phyloP scores from a whole-genome alignment of 257 asterid species.

The Haberlea rhodopensis region DNA sequence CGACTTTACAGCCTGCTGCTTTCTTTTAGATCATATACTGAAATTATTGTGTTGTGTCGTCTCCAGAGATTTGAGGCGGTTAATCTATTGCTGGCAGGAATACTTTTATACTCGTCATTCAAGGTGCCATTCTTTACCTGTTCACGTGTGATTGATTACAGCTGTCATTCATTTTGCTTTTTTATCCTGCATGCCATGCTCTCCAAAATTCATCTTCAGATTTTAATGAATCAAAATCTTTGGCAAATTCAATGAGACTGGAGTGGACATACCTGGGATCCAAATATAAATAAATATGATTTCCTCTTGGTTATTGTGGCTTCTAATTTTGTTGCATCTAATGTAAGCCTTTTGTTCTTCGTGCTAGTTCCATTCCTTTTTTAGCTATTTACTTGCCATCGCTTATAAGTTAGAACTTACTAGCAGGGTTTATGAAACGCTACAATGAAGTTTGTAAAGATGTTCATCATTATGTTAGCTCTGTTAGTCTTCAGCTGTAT shows the following conservation, averaged over 20 bases:
- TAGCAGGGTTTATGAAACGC: constrained; percentile 8
- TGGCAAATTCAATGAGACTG: not conserved
- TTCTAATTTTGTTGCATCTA: constrained; percentile 6
- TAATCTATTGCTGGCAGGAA: constrained; percentile 67
- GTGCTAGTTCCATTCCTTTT: not conserved
- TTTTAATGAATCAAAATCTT: not conserved
- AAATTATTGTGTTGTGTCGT: constrained; percentile 23
- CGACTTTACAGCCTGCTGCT: constrained; percentile 15
- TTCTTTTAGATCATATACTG: constrained; percentile 21
- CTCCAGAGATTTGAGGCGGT: constrained; percentile 75
- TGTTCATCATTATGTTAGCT: constrained; percentile 7
- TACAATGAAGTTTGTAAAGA: constrained; percentile 11
- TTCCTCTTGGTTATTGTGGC: constrained; percentile 8
- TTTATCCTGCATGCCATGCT: constrained; percentile 8
- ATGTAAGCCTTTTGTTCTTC: not conserved
- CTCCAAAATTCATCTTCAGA: constrained; percentile 8
- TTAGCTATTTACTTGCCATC: not conserved
- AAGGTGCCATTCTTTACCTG: constrained; percentile 56
- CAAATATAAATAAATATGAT: constrained; percentile 12
- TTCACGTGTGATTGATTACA: constrained; percentile 14
- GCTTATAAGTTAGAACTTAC: constrained; percentile 8
- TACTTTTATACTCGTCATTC: constrained; percentile 86
- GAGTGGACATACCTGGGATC: not conserved
- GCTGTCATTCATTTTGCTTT: constrained; percentile 19
- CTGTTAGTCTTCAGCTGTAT: not conserved